These are phyloP conservation scores for Colletotrichum brevisporum DNA, from an alignment of 2,329 filamentous ascomycete genomes.

Conservation along the genomic window DNA sequence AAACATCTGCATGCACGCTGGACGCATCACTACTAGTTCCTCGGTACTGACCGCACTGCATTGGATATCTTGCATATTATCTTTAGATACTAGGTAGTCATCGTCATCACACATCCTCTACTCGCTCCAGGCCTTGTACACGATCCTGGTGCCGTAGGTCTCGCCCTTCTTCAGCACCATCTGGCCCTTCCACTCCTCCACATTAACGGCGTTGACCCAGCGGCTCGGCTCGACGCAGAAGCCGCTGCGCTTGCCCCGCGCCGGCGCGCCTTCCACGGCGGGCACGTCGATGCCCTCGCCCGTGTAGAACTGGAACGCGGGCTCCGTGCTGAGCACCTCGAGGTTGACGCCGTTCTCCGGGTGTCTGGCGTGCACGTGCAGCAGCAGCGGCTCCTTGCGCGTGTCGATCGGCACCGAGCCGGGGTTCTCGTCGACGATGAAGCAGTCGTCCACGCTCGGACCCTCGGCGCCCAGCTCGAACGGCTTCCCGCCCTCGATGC, in stretches of 20 bases:
- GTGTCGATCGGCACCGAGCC: slow-evolving; percentile 75
- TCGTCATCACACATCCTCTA: slow-evolving; percentile 47
- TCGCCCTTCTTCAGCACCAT: slow-evolving; percentile 87
- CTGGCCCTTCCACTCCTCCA: slow-evolving; percentile 83
- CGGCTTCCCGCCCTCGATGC: slow-evolving; percentile 73
- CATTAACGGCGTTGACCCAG: slow-evolving; percentile 90
- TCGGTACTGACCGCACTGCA: too few relatives aligned
- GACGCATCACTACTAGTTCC: too few relatives aligned
- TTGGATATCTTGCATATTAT: background rate
- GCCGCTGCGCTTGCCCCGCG: slow-evolving; percentile 77
- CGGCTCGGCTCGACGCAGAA: slow-evolving; percentile 95
- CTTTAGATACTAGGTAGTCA: background rate
- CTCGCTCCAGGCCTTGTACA: slow-evolving; percentile 89
- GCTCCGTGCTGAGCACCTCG: slow-evolving; percentile 91
- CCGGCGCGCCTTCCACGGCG: slow-evolving; percentile 71
- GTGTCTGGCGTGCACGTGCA: slow-evolving; percentile 81
- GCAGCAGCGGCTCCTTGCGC: slow-evolving; percentile 71
- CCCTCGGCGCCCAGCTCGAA: slow-evolving; percentile 81
- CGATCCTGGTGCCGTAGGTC: slow-evolving; percentile 83
- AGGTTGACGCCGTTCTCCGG: slow-evolving; percentile 82
- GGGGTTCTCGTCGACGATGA: slow-evolving; percentile 79
- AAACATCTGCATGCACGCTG: too few relatives aligned
- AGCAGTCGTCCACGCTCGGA: slow-evolving; percentile 91
- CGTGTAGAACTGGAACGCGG: slow-evolving; percentile 97
- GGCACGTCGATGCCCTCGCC: slow-evolving; percentile 88